Conservation (phyloP, 768 basidiomycete genomes). For the Mycena leptocephala region DNA sequence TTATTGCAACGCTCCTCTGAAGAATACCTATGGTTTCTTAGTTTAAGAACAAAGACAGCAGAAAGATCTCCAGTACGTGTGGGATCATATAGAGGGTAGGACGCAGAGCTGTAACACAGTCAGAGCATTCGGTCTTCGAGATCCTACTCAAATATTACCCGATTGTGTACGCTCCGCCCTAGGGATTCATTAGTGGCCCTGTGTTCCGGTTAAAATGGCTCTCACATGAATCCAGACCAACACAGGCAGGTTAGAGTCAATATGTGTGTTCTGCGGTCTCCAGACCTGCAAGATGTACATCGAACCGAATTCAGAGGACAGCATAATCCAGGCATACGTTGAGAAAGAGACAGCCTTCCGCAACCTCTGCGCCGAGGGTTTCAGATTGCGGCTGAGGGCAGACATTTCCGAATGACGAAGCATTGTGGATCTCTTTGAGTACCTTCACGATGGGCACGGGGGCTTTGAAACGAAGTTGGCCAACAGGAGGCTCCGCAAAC, state of each 20-base stretch:
- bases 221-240: slow-evolving; percentile 56
- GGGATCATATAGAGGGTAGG: slow-evolving; percentile 60
- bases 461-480: slow-evolving; percentile 70
- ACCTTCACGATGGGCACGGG: slow-evolving; percentile 60
- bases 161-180: slow-evolving; percentile 68
- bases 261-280: slow-evolving; percentile 47
- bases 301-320: not conserved
- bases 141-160: slow-evolving; percentile 1
- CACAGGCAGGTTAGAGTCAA: slow-evolving; percentile 52
- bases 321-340: slow-evolving; percentile 53
- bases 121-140: not conserved
- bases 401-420: slow-evolving; percentile 68
- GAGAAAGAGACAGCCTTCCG: slow-evolving; percentile 71
- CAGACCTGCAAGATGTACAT: slow-evolving; percentile 47
- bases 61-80: slow-evolving; percentile 52
- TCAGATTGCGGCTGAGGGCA: slow-evolving; percentile 64
- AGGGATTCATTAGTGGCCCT: not conserved
- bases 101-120: slow-evolving; percentile 55
- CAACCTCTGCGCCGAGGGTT: slow-evolving; percentile 59
- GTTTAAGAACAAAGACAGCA: not conserved
- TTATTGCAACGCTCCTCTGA: slow-evolving; percentile 61
- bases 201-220: not conserved
- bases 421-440: slow-evolving; percentile 53
- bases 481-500: slow-evolving; percentile 72
- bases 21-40: slow-evolving; percentile 57